Evolutionary conservation across 2,329 filamentous ascomycete species (phyloP), one percentile per base, ranked within the genome.

Genomic region (Myrmaecium sp.): DNA sequence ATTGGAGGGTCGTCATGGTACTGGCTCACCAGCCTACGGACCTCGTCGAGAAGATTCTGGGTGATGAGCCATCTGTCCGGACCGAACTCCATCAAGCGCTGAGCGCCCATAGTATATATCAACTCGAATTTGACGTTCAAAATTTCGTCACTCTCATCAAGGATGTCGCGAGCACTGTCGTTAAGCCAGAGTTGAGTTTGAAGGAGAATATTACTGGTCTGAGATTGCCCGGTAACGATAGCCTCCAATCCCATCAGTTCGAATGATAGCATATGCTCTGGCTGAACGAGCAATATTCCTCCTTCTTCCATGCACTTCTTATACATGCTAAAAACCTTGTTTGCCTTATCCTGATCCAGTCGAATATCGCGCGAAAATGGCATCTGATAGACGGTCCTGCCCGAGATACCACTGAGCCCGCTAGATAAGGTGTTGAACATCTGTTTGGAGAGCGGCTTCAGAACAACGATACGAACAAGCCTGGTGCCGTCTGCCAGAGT

Each of bases 391-490:
- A 27, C 16, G 5, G 11, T 13, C 4, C 28, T 24, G n/a, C 27
- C 13, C 3, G 27, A 15, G 4, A 78, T 37, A 0, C 69, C 64
- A 0, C 69, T 64, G 0, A 78, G 47, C 24, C 64, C 65, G 0
- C 53, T 45, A 0, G 62, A 42, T 0, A 78, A 49, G 27, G 69
- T 58, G 13, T 72, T 57, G 1, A 58, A 49, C 57, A 74, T 75
- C 35, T 79, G 71, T 9, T 56, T 58, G 0, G 65, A 60, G 18
- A 76, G 60, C 0, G 74, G 60, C 32, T 72, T 75, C 0, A 63
- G 59, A 0, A 76, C 68, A 1, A 79, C 44, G 0, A 78, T 58
- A 3, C 71, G 52, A 0, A 66, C 62, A 0, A 79, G 47, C 4
- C 44, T 55, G 0, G 44, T 38, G 0, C 54, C 51, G 24, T 77